Percentiles rank a stretch among this genome's conserved stretches.
Evolutionary conservation across 169 alveolate species (phyloP).

Genomic region (Eimeria sp.): DNA sequence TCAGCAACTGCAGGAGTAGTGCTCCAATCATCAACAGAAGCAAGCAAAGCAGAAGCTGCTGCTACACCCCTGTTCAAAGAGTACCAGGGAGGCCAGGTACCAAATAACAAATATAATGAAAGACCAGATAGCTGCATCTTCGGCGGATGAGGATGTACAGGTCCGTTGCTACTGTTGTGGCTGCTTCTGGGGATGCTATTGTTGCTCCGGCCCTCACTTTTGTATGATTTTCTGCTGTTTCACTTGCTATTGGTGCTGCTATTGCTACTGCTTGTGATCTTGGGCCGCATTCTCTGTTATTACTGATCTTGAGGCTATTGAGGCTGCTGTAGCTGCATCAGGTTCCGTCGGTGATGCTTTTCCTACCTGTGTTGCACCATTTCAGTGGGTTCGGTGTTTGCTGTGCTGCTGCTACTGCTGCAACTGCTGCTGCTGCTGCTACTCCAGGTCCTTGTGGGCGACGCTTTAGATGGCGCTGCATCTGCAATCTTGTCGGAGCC

Average conservation of each 20-base stretch:
- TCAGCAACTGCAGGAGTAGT: no score
- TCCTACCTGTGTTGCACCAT: no score
- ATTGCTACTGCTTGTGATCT: background rate
- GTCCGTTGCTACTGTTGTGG: background rate
- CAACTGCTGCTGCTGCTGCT: constrained; percentile 6
- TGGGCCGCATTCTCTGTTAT: background rate
- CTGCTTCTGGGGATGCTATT: no score
- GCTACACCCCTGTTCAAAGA: no score
- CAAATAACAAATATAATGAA: background rate
- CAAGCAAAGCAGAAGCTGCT: no score
- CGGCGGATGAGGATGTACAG: constrained; percentile 2
- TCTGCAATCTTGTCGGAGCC: background rate
- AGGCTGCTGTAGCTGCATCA: background rate
- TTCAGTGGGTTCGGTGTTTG: background rate
- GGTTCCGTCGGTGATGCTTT: no score
- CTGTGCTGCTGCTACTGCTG: constrained; percentile 25
- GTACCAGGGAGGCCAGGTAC: no score
- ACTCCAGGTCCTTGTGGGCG: constrained; percentile 23
- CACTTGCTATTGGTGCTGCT: constrained; percentile 1
- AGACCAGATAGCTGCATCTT: background rate
- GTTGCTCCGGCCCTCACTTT: background rate
- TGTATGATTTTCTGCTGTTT: background rate
- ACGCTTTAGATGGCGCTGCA: background rate
- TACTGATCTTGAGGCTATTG: background rate
- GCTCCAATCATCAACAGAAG: no score